Base-by-base conservation (phyloP, 176 grass and related monocot genomes). In the Oryza brachyantha region DNA sequence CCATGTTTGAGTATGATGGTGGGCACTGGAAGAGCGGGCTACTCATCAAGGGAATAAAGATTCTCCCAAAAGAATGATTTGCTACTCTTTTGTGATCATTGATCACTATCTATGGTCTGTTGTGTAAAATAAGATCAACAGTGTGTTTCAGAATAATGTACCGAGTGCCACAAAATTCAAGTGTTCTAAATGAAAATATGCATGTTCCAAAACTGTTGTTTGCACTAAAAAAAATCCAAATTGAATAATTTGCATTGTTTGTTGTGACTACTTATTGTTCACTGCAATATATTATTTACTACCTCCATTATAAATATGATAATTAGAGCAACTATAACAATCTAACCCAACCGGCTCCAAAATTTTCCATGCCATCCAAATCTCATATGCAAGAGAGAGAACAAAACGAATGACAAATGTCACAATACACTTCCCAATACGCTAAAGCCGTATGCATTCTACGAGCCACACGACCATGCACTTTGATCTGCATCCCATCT, bases 11-110 rank as follows among this genome's bases (percentile, higher is more conserved):
- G 64, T 86, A 81, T 10, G 79, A 79, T 3, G 54, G 68, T 28
- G 82, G 75, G 31, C 3, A 27, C 1, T 92, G 90, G 90, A 92
- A 92, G 64, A 64, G 5, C 11, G 83, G 86, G 26, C 86, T 92
- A 42, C 60, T 86, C 26, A 40, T 92, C 62, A 92, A 83, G 55
- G 79, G 80, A 58, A 60, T 92, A 64, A 86, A 76, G 59, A 38
- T 92, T 66, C 27, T 7, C 25, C 83, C 90, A 0, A 76, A 83
- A 37, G 29, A 89, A 45, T 88, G 75, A 88, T 46, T 0, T 50
- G 37, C 6, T 13, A 69, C 0, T 59, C 37, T 40, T 43, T 73
- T 48, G 19, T 2, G 65, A 1, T 7, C 6, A 0, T 34, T 39
- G 13, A 19, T 62, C 9, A 0, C 0, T 48, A 3, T 10, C n/a